These are phyloP conservation scores for Magnolia sinica DNA, from an alignment of 164 flowering plant species.

Conservation along the genomic window DNA sequence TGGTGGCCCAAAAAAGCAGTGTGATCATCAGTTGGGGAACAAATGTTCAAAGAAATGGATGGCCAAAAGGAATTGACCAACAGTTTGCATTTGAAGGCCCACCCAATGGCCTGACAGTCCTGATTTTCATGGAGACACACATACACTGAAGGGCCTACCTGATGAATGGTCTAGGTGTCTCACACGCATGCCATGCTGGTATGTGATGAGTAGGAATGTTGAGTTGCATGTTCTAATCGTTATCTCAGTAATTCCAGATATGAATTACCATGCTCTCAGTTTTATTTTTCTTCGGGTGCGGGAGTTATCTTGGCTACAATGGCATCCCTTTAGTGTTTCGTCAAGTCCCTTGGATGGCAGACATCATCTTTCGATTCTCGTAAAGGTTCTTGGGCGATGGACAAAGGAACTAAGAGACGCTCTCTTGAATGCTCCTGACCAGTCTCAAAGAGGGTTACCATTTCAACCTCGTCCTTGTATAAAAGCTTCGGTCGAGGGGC, in stretches of 20 bases:
- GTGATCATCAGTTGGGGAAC: no score
- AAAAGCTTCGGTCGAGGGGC: conserved; percentile 90
- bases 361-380: conserved; percentile 64
- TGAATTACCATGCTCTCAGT: conserved; percentile 80
- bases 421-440: conserved; percentile 28
- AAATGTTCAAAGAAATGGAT: no score
- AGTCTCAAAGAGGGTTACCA: neutral
- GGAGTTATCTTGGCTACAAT: conserved; percentile 81
- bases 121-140: no score
- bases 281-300: conserved; percentile 75
- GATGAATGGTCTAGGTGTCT: no score
- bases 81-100: no score
- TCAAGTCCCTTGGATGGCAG: conserved; percentile 87
- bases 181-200: no score
- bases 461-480: conserved; percentile 16
- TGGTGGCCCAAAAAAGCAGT: no score
- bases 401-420: conserved; percentile 49
- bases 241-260: conserved; percentile 31
- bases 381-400: conserved; percentile 89
- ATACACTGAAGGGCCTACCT: no score
- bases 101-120: no score
- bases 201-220: neutral
- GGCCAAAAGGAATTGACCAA: no score
- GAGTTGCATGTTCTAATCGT: neutral
- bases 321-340: conserved; percentile 96